A percentile compares a stretch with the other conserved stretches of the same genome.
Conservation (phyloP, 371 early-diverging fungal species). For the Rhizopus microsporus region DNA sequence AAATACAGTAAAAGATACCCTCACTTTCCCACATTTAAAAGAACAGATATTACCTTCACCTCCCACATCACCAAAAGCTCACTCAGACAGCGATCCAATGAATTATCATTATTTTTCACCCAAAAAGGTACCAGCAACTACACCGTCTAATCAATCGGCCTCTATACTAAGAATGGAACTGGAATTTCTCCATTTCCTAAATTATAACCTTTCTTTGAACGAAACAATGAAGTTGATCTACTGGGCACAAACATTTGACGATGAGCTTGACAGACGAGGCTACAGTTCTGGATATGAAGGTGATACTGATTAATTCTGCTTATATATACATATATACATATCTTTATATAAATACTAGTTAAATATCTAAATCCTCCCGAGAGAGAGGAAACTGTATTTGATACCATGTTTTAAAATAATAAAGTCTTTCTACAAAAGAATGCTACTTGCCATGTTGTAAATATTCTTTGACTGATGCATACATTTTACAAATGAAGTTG, state of each 20-base stretch:
- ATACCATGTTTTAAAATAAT: too few relatives aligned
- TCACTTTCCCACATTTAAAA: constrained; percentile 2
- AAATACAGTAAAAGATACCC: neutral
- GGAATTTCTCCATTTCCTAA: constrained; percentile 53
- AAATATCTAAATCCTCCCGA: too few relatives aligned
- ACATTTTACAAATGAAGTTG: too few relatives aligned
- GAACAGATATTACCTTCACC: constrained; percentile 19
- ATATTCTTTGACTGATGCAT: too few relatives aligned
- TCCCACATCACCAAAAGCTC: constrained; percentile 27
- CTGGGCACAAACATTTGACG: constrained; percentile 35
- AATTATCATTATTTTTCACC: constrained; percentile 28
- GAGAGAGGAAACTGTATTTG: too few relatives aligned
- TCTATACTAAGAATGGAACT: constrained; percentile 49
- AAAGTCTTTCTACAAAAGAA: too few relatives aligned
- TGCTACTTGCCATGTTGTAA: too few relatives aligned
- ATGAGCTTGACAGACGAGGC: constrained; percentile 5
- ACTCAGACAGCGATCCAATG: constrained; percentile 17
- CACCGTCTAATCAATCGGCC: constrained; percentile 1
- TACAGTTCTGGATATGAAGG: constrained; percentile 16
- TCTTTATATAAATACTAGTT: too few relatives aligned
- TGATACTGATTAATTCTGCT: constrained; percentile 1
- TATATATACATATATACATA: too few relatives aligned
- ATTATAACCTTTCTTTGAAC: constrained; percentile 37
- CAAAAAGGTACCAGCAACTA: neutral
- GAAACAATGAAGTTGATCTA: constrained; percentile 24